These are phyloP conservation scores for Magnolia changhungtana DNA, from an alignment of 164 flowering plant species.

Conservation along the genomic window DNA sequence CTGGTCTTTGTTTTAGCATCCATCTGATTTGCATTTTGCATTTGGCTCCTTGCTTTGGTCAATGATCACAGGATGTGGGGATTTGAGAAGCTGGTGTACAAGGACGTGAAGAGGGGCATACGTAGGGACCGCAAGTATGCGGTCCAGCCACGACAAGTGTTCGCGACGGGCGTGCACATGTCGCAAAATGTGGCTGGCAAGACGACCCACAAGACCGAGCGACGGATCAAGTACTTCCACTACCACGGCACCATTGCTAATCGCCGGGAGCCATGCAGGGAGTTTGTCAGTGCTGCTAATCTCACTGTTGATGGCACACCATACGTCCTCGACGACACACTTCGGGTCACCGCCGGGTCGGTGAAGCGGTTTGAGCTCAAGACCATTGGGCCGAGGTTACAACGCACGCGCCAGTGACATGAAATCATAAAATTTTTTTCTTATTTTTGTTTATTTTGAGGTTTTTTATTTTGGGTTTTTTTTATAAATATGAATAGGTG, in stretches of 20 bases:
- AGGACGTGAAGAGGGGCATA: slow-evolving; percentile 60
- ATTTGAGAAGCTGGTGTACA: slow-evolving; percentile 84
- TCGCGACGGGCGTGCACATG: slow-evolving; percentile 90
- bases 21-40: not conserved
- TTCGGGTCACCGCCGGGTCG: slow-evolving; percentile 34
- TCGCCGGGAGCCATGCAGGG: slow-evolving; percentile 69
- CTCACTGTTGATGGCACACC: slow-evolving; percentile 40
- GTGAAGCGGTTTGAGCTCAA: slow-evolving; percentile 65
- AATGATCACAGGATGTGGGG: slow-evolving; percentile 75
- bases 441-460: not conserved
- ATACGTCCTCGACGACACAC: slow-evolving; percentile 50
- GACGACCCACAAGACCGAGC: slow-evolving; percentile 60
- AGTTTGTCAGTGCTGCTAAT: slow-evolving; percentile 33
- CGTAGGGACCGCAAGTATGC: slow-evolving; percentile 91
- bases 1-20: not conserved
- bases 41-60: not conserved
- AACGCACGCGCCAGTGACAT: slow-evolving; percentile 47
- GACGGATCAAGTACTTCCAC: slow-evolving; percentile 70
- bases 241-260: slow-evolving; percentile 80
- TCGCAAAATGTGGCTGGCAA: slow-evolving; percentile 62
- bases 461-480: not conserved
- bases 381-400: slow-evolving; percentile 49
- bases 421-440: not conserved
- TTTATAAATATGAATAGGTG: not conserved
- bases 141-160: slow-evolving; percentile 68